These are phyloP conservation scores for Mycena metata DNA, from an alignment of 768 basidiomycete species.

Conservation along the genomic window DNA sequence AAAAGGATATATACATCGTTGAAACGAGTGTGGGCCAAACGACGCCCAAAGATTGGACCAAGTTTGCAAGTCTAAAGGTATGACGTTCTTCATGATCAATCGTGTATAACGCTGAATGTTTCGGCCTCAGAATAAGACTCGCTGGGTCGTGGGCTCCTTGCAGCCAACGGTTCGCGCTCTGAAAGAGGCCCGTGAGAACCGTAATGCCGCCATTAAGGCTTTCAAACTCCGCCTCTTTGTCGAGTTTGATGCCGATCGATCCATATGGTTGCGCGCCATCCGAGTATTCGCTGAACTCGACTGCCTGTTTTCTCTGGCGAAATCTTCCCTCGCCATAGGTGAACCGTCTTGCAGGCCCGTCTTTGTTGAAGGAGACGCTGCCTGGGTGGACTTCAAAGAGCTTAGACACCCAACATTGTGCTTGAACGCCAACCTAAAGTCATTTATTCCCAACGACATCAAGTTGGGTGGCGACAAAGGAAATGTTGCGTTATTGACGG, in stretches of 20 bases:
- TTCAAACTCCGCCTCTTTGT: conserved; percentile 85
- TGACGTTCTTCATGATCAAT: conserved; percentile 15
- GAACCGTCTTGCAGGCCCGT: conserved; percentile 95
- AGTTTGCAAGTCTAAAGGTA: conserved; percentile 86
- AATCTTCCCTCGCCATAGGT: conserved; percentile 88
- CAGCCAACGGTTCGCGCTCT: conserved; percentile 79
- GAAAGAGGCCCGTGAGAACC: conserved; percentile 95
- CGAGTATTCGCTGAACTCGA: conserved; percentile 95
- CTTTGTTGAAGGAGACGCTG: conserved; percentile 83
- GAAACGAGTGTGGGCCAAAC: conserved; percentile 75
- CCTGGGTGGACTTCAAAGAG: conserved; percentile 89
- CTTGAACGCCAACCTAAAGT: conserved; percentile 69
- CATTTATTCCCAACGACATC: conserved; percentile 95
- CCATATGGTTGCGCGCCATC: conserved; percentile 85
- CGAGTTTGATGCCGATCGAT: conserved; percentile 87
- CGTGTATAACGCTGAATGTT: conserved; percentile 1
- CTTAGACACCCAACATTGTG: conserved; percentile 91
- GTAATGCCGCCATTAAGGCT: conserved; percentile 80
- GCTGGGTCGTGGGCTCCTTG: conserved; percentile 84
- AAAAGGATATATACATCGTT: conserved; percentile 92
- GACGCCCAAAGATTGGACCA: conserved; percentile 85
- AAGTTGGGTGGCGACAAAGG: conserved; percentile 83
- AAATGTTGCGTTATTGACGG: conserved; percentile 88
- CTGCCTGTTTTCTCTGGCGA: conserved; percentile 92
- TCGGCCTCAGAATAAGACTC: conserved; percentile 68